phyloP scores from a whole-genome alignment of 1,139 yeast genomes.

The Meyerozyma guilliermondii region DNA sequence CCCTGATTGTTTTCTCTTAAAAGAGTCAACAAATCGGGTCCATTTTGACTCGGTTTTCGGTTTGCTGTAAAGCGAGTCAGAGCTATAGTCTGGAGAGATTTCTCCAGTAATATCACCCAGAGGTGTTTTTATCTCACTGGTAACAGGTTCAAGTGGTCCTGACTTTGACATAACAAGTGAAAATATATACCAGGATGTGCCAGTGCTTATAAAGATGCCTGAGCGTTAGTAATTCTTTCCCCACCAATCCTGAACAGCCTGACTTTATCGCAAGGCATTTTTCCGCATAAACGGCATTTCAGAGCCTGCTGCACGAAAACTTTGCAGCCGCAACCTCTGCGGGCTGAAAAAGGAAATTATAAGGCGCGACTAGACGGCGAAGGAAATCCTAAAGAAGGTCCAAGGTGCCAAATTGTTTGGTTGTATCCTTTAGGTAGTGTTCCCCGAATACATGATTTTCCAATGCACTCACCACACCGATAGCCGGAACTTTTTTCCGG shows the following conservation, averaged over 20 bases:
- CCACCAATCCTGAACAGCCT: not conserved
- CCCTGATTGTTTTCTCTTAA: constrained; percentile 17
- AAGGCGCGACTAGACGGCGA: not conserved
- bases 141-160: not conserved
- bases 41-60: constrained; percentile 9
- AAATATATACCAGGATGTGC: not conserved
- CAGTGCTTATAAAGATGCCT: not conserved
- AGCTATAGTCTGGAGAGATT: not conserved
- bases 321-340: not conserved
- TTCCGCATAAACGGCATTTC: not conserved
- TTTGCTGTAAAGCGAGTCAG: constrained; percentile 1
- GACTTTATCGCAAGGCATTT: constrained; percentile 1
- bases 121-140: not conserved
- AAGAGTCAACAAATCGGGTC: constrained; percentile 27
- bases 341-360: not conserved
- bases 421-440: too few relatives aligned
- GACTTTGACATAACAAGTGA: not conserved
- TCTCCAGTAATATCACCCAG: not conserved
- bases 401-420: too few relatives aligned
- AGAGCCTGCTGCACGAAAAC: not conserved
- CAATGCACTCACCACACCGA: too few relatives aligned
- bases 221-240: not conserved
- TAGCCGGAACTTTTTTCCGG: too few relatives aligned
- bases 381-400: too few relatives aligned
- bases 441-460: too few relatives aligned